Evolutionary conservation across 106 monocot species (phyloP).

Genomic region (Chionographis japonica): DNA sequence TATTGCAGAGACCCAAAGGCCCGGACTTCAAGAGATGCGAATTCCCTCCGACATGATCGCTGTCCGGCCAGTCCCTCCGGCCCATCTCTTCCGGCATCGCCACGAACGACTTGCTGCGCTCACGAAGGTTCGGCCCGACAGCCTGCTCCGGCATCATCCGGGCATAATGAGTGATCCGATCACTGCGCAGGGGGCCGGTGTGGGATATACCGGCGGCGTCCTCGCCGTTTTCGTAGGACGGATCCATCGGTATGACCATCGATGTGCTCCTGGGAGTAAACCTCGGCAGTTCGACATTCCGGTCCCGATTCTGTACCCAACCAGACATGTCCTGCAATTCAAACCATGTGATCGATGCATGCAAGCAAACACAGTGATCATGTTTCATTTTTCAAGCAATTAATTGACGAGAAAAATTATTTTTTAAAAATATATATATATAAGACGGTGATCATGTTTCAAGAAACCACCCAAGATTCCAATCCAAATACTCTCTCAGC

Average conservation of each 20-base stretch:
- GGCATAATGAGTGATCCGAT: not conserved
- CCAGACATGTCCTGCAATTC: constrained; percentile 11
- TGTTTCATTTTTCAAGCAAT: no score
- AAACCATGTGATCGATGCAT: no score
- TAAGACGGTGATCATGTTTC: no score
- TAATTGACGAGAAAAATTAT: no score
- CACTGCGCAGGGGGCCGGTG: constrained; percentile 10
- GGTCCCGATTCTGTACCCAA: constrained; percentile 4
- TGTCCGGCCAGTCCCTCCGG: not conserved
- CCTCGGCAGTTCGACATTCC: not conserved
- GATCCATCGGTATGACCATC: not conserved
- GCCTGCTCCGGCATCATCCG: not conserved
- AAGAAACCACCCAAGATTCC: no score
- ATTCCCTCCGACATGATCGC: not conserved
- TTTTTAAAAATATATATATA: no score
- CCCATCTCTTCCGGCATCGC: constrained; percentile 6
- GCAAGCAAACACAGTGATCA: no score
- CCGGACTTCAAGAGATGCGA: constrained; percentile 20
- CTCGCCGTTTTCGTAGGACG: not conserved
- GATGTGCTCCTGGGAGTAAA: constrained; percentile 12
- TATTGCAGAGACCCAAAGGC: constrained; percentile 20
- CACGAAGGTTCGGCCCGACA: not conserved
- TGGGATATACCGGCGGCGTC: constrained; percentile 9
- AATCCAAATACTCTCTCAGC: no score
- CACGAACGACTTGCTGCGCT: not conserved